These are phyloP conservation scores for Trypethelium eluteriae DNA, from an alignment of 495 filamentous ascomycete genomes.

Conservation along the genomic window DNA sequence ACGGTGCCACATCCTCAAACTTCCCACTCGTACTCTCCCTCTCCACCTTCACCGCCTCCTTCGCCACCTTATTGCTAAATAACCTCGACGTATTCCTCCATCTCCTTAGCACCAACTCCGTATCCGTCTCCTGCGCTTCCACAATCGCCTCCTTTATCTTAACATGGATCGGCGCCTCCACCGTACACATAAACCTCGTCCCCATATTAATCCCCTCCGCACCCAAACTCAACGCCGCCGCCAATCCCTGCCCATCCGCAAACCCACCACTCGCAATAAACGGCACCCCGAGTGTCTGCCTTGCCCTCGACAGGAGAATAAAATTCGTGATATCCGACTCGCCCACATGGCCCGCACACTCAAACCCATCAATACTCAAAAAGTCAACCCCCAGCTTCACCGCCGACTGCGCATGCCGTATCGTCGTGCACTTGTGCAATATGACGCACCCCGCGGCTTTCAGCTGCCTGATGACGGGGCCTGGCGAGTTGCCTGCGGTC, in stretches of 20 bases:
- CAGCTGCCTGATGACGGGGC: constrained; percentile 79
- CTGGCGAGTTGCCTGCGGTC: constrained; percentile 91
- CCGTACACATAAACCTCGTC: constrained; percentile 87
- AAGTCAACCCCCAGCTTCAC: constrained; percentile 96
- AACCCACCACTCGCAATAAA: constrained; percentile 97
- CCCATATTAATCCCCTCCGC: constrained; percentile 97
- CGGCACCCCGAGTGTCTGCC: constrained; percentile 75
- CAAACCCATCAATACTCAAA: constrained; percentile 91
- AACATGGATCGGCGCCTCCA: constrained; percentile 83
- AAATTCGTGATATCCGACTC: constrained; percentile 97
- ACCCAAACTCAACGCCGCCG: constrained; percentile 82
- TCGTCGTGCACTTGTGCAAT: constrained; percentile 96
- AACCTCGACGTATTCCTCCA: constrained; percentile 91
- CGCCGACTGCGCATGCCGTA: constrained; percentile 84
- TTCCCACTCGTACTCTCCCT: constrained; percentile 76
- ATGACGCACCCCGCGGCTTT: constrained; percentile 68
- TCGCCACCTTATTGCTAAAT: constrained; percentile 81
- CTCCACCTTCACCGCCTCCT: constrained; percentile 75
- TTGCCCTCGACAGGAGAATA: constrained; percentile 77
- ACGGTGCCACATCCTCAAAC: constrained; percentile 83
- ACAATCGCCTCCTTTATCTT: constrained; percentile 94
- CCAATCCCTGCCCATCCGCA: constrained; percentile 87
- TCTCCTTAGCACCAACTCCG: constrained; percentile 74
- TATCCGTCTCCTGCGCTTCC: constrained; percentile 80
- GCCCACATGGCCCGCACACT: constrained; percentile 94